phyloP scores from a whole-genome alignment of 1,284 basidiomycete genomes.

The Ustilago shanxiensis region DNA sequence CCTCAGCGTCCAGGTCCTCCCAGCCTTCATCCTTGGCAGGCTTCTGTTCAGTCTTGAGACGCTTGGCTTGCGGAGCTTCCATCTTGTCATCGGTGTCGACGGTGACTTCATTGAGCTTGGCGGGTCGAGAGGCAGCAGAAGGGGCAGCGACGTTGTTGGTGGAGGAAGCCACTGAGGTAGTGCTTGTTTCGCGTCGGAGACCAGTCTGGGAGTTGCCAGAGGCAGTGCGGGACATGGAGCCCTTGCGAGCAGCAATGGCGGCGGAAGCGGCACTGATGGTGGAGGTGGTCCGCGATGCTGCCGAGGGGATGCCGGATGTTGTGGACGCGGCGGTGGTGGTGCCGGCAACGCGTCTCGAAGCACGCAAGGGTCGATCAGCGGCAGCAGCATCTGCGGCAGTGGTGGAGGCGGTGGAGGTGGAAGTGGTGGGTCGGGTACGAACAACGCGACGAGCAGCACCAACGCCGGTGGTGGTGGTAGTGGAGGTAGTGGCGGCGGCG shows the following conservation, averaged over 20 bases:
- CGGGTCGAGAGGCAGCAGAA: constrained; percentile 19
- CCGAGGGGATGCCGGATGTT: constrained; percentile 32
- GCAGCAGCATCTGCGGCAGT: constrained; percentile 19
- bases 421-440: constrained; percentile 37
- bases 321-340: constrained; percentile 29
- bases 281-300: constrained; percentile 32
- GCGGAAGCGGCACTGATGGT: constrained; percentile 13
- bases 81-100: constrained; percentile 46
- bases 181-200: constrained; percentile 33
- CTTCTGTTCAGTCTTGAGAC: constrained; percentile 54
- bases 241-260: constrained; percentile 33
- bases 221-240: constrained; percentile 43
- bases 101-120: constrained; percentile 46
- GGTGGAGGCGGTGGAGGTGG: constrained; percentile 27
- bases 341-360: constrained; percentile 40
- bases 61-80: constrained; percentile 50
- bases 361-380: constrained; percentile 42
- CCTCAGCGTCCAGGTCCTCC: constrained; percentile 93
- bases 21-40: constrained; percentile 73
- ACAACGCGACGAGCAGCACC: constrained; percentile 53
- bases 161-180: constrained; percentile 12
- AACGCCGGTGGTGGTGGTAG: constrained; percentile 33
- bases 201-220: constrained; percentile 44
- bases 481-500: constrained; percentile 22
- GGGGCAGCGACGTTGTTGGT: not conserved